Base-by-base conservation (phyloP, 768 basidiomycete genomes). In the Boletus tylopilopsis region DNA sequence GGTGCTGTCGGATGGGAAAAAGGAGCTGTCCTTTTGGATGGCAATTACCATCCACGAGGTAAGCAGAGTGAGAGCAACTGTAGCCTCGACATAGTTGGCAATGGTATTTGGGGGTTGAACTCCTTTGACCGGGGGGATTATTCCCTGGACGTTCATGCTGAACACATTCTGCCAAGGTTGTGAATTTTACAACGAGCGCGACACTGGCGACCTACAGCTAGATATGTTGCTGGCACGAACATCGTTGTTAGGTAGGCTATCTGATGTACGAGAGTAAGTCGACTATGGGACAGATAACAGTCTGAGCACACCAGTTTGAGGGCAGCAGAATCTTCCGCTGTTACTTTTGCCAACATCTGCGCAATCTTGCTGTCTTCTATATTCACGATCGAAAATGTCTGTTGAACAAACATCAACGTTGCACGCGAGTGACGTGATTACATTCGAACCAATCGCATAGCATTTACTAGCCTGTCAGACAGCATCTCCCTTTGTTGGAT, bases 351-450 rank as follows among this genome's bases (percentile, higher is more conserved):
- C 21, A 61, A 34, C 8, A 7, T 7, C 25, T 50, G 34, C 22
- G 25, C 50, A 24, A 23, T 45, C 32, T 51, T 55, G 43, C 75
- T 80, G 44, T 83, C 80, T 4, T 59, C 61, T 36, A 82, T 78
- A 44, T 76, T 79, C 29, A 79, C 77, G 21, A 70, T 77, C 46
- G 76, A 77, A 53, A 82, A 80, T 5, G 78, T 77, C 82, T 83
- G 43, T 13, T 18, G 11, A 44, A 15, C 34, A 33, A 21, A 29
- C 10, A 16, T 46, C 27, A 55, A 22, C 23, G n/a, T 2, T 4
- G 21, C 18, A 11, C 22, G 10, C 4, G 38, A 46, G 10, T 5
- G 21, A 27, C 13, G 10, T 15, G 15, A 9, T 21, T 23, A 11
- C 42, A 38, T 35, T 41, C 64, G 22, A 51, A 66, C 65, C 54